Evolutionary conservation across 2,329 filamentous ascomycete species (phyloP), one percentile per base, ranked within the genome.

Genomic region (Epicoccum sorghinum): DNA sequence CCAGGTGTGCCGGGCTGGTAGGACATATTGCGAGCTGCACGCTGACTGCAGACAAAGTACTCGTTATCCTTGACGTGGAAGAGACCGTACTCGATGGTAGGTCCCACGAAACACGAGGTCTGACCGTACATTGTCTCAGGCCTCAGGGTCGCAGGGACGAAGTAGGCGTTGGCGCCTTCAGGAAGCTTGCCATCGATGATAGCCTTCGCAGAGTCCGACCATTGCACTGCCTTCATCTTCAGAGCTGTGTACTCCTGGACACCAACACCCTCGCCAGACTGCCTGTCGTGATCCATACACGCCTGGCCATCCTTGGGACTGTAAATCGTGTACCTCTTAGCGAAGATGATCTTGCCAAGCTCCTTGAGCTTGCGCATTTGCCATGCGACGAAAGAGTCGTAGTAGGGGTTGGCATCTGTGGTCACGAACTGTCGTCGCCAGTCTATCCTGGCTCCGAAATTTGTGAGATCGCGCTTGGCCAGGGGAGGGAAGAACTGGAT

Each of bases 81-180:
- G 59, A 99, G 79, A 45, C 93, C 93, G 69, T 99, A 99, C 39
- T 82, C 86, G 69, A 98, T 89, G 71, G 89, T 90, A 8, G 95
- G 93, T 3, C 92, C 91, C 42, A 99, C 91, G 66, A 98, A 99
- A 75, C 93, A 96, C 78, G 91, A 96, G 4, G 88, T 96, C 77
- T 98, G 95, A 36, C 96, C 96, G 73, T 98, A 99, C 93, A 99
- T 98, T 32, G 95, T 99, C 81, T 99, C 95, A 2, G 95, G 91
- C 58, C 95, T 85, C 24, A 99, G 83, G 50, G 95, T 98, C 13
- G 95, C 95, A 10, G 95, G 90, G 10, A 98, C 86, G 68, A 98
- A 89, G 79, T 89, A 98, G 52, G 97, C 88, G 58, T 89, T 89
- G 40, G 90, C 88, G 60, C 84, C 86, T 32, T 87, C 83, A 5